Evolutionary conservation across 108 stramenopile species (phyloP), one percentile per base, ranked within the genome.

Genomic region (Nitzschia palea): DNA sequence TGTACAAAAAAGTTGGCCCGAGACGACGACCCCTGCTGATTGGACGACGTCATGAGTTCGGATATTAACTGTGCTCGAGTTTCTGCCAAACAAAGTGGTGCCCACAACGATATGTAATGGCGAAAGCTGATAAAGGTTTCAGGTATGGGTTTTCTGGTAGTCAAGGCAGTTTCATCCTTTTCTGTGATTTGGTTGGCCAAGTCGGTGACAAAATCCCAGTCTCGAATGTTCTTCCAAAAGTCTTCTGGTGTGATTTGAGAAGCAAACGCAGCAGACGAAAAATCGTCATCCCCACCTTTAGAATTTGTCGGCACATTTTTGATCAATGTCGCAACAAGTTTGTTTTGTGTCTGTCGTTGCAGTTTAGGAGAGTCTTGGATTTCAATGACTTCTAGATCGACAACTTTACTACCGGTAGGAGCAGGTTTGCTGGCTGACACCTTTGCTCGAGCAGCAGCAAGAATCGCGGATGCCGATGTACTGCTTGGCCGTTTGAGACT

Each of bases 61-160:
- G 84, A 81, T 3, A 94, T 62, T 0, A 91, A 31, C 59, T 94
- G 93, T 0, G 93, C 90, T 9, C 81, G 70, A 12, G 80, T 70
- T 56, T 94, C 93, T 12, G 80, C 80, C 64, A 94, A 64, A 48
- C 81, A 81, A 17, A 91, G 70, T 14, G 93, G 93, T 2, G 88
- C 85, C 93, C 93, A 94, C 0, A 77, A 54, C 9, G 87, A 74
- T 29, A 84, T 68, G 78, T 94, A 94, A 53, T 94, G 85, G 5
- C 88, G 79, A 31, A 73, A 50, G 34, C 70, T 84, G 31, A 82
- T 62, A 69, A 94, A 94, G 15, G 62, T 83, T 61, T 94, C 81
- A 1, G 93, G 93, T 0, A 94, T 62, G 18, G 86, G 74, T 47
- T 74, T 70, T 22, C 25, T 45, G 15, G 71, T 55, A 51, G 45